A percentile compares a stretch with the other conserved stretches of the same genome.
These are phyloP conservation scores for Kodamaea hsintzibuensis DNA, from an alignment of 805 yeast species.

Conservation along the genomic window DNA sequence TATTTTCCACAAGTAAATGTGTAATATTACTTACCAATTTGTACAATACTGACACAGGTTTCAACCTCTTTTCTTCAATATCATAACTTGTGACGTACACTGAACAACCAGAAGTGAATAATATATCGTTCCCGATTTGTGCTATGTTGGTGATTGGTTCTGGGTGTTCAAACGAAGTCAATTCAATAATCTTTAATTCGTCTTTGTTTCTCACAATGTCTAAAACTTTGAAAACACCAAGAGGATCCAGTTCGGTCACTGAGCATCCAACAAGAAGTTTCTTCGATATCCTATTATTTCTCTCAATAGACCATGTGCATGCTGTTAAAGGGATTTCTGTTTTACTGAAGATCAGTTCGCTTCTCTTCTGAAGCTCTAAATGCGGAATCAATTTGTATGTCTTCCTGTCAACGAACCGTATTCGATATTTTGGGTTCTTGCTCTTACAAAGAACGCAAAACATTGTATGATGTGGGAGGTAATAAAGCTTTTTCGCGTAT, in stretches of 20 bases:
- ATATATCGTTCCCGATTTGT: constrained; percentile 33
- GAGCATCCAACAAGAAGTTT: constrained; percentile 35
- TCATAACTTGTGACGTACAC: constrained; percentile 37
- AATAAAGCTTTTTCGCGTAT: constrained; percentile 32
- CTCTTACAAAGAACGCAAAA: constrained; percentile 35
- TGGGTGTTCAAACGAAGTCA: constrained; percentile 31
- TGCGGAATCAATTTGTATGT: constrained; percentile 23
- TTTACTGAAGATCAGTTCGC: constrained; percentile 20
- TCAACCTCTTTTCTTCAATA: constrained; percentile 31
- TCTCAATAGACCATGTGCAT: constrained; percentile 34
- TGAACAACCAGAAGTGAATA: constrained; percentile 32
- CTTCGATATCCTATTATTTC: constrained; percentile 33
- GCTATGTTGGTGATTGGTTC: constrained; percentile 35
- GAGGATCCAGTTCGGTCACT: constrained; percentile 1
- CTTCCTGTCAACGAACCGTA: constrained; percentile 38
- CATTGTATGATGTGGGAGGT: constrained; percentile 26
- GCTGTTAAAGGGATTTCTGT: constrained; percentile 34
- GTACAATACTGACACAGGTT: constrained; percentile 24
- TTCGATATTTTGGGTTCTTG: constrained; percentile 23
- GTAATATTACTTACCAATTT: constrained; percentile 33
- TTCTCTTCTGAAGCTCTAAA: constrained; percentile 20
- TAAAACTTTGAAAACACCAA: constrained; percentile 37
- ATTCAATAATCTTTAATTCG: constrained; percentile 27
- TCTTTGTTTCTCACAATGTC: constrained; percentile 28
- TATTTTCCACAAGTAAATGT: constrained; percentile 22